Base-by-base conservation (phyloP, 176 grass and related monocot genomes). In the Neostapfia colusana region DNA sequence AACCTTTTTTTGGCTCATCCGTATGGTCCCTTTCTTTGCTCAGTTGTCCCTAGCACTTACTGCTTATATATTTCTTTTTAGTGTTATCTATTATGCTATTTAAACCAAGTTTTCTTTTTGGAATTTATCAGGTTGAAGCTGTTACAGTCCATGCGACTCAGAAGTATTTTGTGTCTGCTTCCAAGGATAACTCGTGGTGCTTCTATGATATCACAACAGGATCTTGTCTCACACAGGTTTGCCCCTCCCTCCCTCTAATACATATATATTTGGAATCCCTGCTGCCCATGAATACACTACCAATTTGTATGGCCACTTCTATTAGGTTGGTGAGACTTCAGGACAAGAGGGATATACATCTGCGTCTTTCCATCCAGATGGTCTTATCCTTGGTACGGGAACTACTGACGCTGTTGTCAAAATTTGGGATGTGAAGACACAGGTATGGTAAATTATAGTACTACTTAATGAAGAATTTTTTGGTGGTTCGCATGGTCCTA, bases 401-500 rank as follows among this genome's bases (percentile, higher is more conserved):
- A 95, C 89, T 44, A 88, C 91, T 26, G 89, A 89, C 54, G 70
- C 95, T 40, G 54, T 89, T 60, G 95, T 90, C 70, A 99, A 88
- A 89, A 99, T 99, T 88, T 99, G 95, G 95, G 95, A 99, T 80
- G 91, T 99, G 18, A 99, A 92, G 64, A 91, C 95, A 61, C 95
- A 99, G 95, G 95, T 99, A 69, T 65, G 60, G 23, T 44, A 77
- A 44, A 34, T 74, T 49, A 34, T 66, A 28, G 16, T 35, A 15
- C 18, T 57, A 64, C 57, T 53, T 13, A 80, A 54, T 73, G 1
- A 78, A 61, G 44, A 79, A 55, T 49, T 21, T 60, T 25, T 80
- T 84, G 11, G 61, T 54, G 54, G 48, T 18, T 49, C 18, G 18
- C 18, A 5, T 18, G 15, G 20, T 20, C 48, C 5, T 75, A 2